Evolutionary conservation across 371 early-diverging fungal genomes (phyloP), one percentile per base, ranked within the genome.

Genomic region (Syncephalastrum racemosum): DNA sequence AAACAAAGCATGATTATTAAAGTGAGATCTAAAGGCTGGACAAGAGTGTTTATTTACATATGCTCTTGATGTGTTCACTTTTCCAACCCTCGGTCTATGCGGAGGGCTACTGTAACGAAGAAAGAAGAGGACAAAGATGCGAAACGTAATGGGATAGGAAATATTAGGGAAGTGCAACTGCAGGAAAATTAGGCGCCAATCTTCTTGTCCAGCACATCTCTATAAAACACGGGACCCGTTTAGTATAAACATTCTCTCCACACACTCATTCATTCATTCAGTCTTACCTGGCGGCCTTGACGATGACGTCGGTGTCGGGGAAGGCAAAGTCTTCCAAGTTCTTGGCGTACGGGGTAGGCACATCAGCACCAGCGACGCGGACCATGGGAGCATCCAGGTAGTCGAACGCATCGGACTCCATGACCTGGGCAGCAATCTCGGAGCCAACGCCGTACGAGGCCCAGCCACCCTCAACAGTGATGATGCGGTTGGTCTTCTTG

Each of bases 391-490:
- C 90, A 83, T 98, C 98, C 53, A 98, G 82, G 75, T 95, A 83
- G 80, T 97, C 94, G 74, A 97, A 98, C 44, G 90, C 97, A 61
- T 97, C 94, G 47, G 84, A 77, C 77, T 97, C 98, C 91, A 96
- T 92, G 64, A 97, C 89, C 75, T 92, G 91, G 52, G 98, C 97
- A 64, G 92, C 85, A 65, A 99, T 92, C 80, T 99, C 99, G 46
- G 93, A 90, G 54, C 99, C 99, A 51, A 99, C 90, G 66, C 99
- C 95, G 67, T 90, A 99, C 73, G 87, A 83, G 48, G 99, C 99
- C 96, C 96, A 99, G 47, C 95, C 96, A 66, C 93, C 94, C 74
- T 99, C 99, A 54, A 99, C 99, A 36, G 99, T 92, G 58, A 99
- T 87, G 47, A 98, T 76, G 69, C 87, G 93, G 88, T 96, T 95